These are phyloP conservation scores for Suhomyces coccinellae DNA, from an alignment of 1,139 yeast species.

Conservation along the genomic window DNA sequence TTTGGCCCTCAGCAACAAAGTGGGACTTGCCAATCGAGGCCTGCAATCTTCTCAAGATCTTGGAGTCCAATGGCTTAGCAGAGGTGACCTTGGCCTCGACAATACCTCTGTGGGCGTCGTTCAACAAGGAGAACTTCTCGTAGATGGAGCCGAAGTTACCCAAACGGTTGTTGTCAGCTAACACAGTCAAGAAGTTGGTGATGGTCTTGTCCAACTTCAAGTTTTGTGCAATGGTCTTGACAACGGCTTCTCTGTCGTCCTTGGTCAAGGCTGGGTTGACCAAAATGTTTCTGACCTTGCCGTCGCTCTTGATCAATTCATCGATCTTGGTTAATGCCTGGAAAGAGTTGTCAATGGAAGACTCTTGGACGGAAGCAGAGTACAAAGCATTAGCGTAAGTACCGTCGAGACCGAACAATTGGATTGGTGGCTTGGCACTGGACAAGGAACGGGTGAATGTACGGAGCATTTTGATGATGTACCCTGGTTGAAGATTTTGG, in stretches of 20 bases:
- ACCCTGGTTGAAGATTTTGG: slow-evolving; percentile 4
- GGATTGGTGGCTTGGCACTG: slow-evolving; percentile 84
- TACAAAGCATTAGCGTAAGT: slow-evolving; percentile 95
- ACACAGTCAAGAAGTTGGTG: slow-evolving; percentile 75
- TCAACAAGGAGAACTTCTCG: slow-evolving; percentile 71
- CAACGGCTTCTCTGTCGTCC: slow-evolving; percentile 73
- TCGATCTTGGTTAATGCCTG: slow-evolving; percentile 63
- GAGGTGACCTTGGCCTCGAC: slow-evolving; percentile 94
- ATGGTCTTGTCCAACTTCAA: slow-evolving; percentile 73
- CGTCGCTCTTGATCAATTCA: slow-evolving; percentile 59
- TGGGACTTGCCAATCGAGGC: slow-evolving; percentile 74
- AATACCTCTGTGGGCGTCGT: slow-evolving; percentile 87
- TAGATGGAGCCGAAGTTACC: slow-evolving; percentile 63
- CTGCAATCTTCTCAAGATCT: slow-evolving; percentile 77
- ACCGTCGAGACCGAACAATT: slow-evolving; percentile 93
- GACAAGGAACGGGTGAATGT: slow-evolving; percentile 72
- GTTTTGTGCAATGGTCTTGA: slow-evolving; percentile 55
- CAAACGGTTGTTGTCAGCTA: slow-evolving; percentile 96
- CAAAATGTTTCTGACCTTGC: slow-evolving; percentile 61
- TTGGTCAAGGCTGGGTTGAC: slow-evolving; percentile 82
- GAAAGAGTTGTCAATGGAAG: slow-evolving; percentile 72
- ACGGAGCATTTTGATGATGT: slow-evolving; percentile 41
- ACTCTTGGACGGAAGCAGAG: slow-evolving; percentile 85
- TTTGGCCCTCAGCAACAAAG: slow-evolving; percentile 83
- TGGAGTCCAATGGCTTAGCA: slow-evolving; percentile 81